phyloP scores from a whole-genome alignment of 352 stramenopile genomes.

The Phytophthora citricola region DNA sequence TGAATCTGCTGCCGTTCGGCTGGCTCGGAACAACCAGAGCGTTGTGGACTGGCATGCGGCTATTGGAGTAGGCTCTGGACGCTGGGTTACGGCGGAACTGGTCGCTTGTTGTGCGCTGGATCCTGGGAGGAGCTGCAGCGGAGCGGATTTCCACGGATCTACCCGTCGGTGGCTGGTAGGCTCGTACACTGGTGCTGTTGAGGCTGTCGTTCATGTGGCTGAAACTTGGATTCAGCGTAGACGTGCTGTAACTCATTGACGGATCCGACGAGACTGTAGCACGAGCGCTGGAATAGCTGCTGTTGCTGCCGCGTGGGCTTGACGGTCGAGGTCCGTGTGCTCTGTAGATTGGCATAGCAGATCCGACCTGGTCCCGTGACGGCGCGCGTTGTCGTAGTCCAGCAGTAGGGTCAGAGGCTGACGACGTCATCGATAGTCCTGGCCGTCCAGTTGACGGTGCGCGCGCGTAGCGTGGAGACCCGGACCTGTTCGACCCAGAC shows the following conservation, averaged over 20 bases:
- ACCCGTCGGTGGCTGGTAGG: slow-evolving; percentile 25
- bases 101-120: slow-evolving; percentile 26
- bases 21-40: slow-evolving; percentile 4
- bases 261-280: slow-evolving; percentile 31
- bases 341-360: slow-evolving; percentile 14
- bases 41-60: slow-evolving; percentile 1
- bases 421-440: slow-evolving; percentile 36
- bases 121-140: slow-evolving; percentile 4
- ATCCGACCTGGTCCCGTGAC: slow-evolving; percentile 26
- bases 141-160: slow-evolving; percentile 24
- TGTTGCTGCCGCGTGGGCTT: slow-evolving; percentile 33
- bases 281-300: slow-evolving; percentile 32
- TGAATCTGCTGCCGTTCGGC: slow-evolving; percentile 11
- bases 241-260: slow-evolving; percentile 20
- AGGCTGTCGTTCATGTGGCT: slow-evolving; percentile 14
- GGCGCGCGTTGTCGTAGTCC: slow-evolving; percentile 15
- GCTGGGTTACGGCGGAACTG: slow-evolving; percentile 17
- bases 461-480: slow-evolving; percentile 24
- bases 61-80: slow-evolving; percentile 12
- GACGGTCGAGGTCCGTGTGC: slow-evolving; percentile 10
- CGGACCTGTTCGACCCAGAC: slow-evolving; percentile 33
- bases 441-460: slow-evolving; percentile 19
- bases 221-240: slow-evolving; percentile 17
- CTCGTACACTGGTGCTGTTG: slow-evolving; percentile 8
- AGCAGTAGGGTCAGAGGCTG: slow-evolving; percentile 24